Evolutionary conservation across 2,329 filamentous ascomycete genomes (phyloP), one percentile per base, ranked within the genome.

Genomic region (Zymoseptoria ardabiliae): DNA sequence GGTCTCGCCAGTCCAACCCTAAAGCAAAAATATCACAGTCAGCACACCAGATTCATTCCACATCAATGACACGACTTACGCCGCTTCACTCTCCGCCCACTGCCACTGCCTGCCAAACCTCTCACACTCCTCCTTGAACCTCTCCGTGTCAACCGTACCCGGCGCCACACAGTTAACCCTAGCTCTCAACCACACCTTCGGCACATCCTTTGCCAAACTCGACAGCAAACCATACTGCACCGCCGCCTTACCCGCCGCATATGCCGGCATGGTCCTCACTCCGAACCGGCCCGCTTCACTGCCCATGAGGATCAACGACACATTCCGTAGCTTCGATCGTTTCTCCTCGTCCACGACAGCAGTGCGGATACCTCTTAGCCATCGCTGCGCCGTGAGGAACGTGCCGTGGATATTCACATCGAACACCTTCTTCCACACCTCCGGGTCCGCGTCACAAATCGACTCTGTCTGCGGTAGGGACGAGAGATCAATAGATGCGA

Each of bases 161-260:
- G 78, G 78, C 3, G 77, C 78, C 23, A 80, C 71, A 8, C 75
- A 76, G 65, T 79, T 80, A 21, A 80, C 74, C 54, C 77, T 57
- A 22, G 74, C 72, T n/a, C 66, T 64, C 22, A 64, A 62, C 59
- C 69, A 74, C 21, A 77, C 71, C 59, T 72, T 70, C 45, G 71
- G 70, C 4, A 73, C 74, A 61, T 79, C 78, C 8, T 70, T 71
- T 53, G 73, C 73, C 56, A 81, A 64, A 52, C 72, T 76, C 58
- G 72, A 70, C 55, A 80, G 65, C 25, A 80, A 62, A 2, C 78
- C 77, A 30, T 67, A 69, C 62, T 80, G 77, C 13, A 79, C 76
- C 2, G 77, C 78, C 52, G 74, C 74, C 62, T 81, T 80, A 6
- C 69, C 73, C 41, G 76, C 68, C 7, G 76, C 75, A 59, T 80